Percentiles rank a stretch among this genome's conserved stretches.
Conservation (phyloP, 208 protist genomes). For the Leishmania guyanensis region DNA sequence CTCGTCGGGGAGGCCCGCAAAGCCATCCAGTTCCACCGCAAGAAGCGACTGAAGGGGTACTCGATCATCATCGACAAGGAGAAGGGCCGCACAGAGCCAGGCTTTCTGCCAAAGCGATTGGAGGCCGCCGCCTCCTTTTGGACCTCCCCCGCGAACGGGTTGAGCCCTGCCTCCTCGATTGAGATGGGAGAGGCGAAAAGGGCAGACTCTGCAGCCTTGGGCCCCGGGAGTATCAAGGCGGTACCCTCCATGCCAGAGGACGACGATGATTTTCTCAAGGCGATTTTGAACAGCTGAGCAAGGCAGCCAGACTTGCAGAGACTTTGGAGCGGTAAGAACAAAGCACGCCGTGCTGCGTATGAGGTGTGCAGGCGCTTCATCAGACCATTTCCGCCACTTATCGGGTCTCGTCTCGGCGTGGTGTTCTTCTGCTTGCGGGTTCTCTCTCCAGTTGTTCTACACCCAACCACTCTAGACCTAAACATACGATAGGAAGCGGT, state of each 20-base stretch:
- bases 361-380: neutral
- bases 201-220: neutral
- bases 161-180: neutral
- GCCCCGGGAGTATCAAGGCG: neutral
- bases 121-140: slow-evolving; percentile 25
- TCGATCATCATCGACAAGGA: slow-evolving; percentile 72
- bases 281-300: slow-evolving; percentile 61
- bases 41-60: slow-evolving; percentile 66
- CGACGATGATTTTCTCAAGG: slow-evolving; percentile 65
- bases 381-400: neutral
- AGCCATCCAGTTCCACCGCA: slow-evolving; percentile 53
- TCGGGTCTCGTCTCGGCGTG: neutral
- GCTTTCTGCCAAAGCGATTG: slow-evolving; percentile 73
- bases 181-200: neutral
- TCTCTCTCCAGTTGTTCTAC: neutral
- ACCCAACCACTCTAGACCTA: neutral
- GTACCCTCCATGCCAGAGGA: slow-evolving; percentile 24
- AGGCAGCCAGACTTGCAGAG: neutral
- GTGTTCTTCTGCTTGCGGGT: neutral
- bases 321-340: neutral
- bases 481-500: neutral
- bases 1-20: slow-evolving; percentile 64
- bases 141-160: neutral
- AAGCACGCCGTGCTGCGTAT: neutral
- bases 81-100: slow-evolving; percentile 57